Base-by-base conservation (phyloP, 352 stramenopile species). In the Phytopythium sindhum region DNA sequence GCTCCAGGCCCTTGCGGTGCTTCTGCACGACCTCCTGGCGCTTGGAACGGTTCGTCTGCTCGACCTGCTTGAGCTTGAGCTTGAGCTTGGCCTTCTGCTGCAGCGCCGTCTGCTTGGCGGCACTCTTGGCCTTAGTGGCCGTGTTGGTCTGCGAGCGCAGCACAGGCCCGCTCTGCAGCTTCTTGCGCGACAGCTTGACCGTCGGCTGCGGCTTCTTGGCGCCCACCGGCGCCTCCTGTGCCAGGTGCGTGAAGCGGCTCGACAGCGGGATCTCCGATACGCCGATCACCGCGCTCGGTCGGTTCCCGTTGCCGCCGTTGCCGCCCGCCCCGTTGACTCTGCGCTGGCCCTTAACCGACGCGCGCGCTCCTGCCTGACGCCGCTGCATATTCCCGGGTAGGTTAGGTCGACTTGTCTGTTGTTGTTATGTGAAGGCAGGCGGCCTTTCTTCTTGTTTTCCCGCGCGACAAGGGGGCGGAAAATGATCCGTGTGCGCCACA, bases 1-100 rank as follows among this genome's bases (percentile, higher is more conserved):
- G 55, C 55, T 80, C 67, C n/a, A 96, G 74, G 14, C 85, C 87
- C 63, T 88, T 88, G 50, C 87, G 81, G 41, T 78, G 84, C 68
- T 89, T 88, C 64, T 82, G 79, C 35, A 94, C 78, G 23, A 87
- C 69, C 62, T 89, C 74, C 63, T 93, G 84, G 41, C 87, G 87
- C 74, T 95, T 91, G 26, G 62, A 68, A 45, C 80, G 80, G 69
- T 88, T 92, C 23, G 69, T 77, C 60, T 91, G 75, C 26, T 70
- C 62, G 23, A 89, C 75, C 41, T 88, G 68, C 53, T 85, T 61
- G 60, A 91, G 71, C 67, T 85, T 61, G 60, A 91, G 71, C 67
- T 91, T n/a, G 72, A 52, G 37, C 53, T 68, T 78, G 15, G 37
- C 63, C 60, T 76, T 77, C 58, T 74, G 68, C 33, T 60, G 52